Conservation (phyloP, 2,329 filamentous ascomycete genomes). For the Monosporascus sp. region DNA sequence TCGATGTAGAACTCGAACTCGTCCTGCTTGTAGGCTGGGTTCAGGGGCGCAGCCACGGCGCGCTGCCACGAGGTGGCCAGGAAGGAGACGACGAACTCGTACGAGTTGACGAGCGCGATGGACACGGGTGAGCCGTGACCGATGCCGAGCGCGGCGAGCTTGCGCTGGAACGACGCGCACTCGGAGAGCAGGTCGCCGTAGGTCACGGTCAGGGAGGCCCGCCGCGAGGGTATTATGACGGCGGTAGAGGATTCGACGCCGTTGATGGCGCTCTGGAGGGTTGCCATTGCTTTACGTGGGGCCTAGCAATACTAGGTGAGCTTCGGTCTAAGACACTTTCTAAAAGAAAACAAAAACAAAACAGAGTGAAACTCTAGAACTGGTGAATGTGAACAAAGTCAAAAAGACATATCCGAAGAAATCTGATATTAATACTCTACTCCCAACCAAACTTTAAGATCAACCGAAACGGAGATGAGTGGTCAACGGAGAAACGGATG, state of each 20-base stretch:
- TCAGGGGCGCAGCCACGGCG: conserved; percentile 78
- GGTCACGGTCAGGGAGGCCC: conserved; percentile 58
- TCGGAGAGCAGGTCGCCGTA: conserved; percentile 64
- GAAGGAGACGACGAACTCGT: conserved; percentile 84
- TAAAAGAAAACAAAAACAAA: not conserved
- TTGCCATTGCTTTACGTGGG: conserved; percentile 23
- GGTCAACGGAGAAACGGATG: no score
- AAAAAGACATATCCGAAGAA: conserved; percentile 4
- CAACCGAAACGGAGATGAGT: no score
- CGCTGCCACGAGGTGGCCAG: conserved; percentile 82
- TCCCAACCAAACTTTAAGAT: no score
- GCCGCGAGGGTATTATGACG: conserved; percentile 67
- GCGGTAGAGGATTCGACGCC: conserved; percentile 46
- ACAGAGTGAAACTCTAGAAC: not conserved
- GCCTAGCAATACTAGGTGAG: not conserved
- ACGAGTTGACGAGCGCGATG: conserved; percentile 78
- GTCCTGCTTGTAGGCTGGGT: conserved; percentile 81
- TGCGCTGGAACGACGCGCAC: conserved; percentile 66
- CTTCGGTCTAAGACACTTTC: not conserved
- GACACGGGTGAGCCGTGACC: conserved; percentile 66
- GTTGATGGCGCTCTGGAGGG: conserved; percentile 47
- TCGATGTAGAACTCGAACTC: conserved; percentile 93
- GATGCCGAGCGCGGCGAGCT: conserved; percentile 72
- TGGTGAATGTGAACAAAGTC: conserved; percentile 4
- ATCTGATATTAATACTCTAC: not conserved